phyloP scores from a whole-genome alignment of 805 yeast species.

The Starmera pachycereana region DNA sequence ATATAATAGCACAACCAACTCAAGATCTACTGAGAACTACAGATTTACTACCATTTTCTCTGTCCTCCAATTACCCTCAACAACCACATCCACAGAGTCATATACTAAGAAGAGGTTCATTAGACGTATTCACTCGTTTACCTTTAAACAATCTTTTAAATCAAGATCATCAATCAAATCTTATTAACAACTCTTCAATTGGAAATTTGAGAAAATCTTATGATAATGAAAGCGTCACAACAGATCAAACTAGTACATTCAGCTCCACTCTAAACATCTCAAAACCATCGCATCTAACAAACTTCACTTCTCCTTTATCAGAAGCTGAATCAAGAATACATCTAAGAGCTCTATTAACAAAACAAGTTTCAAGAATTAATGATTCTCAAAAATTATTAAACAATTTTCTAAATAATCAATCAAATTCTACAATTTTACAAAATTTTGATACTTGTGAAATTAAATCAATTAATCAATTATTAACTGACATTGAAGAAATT shows the following conservation, averaged over 20 bases:
- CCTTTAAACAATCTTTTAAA: no score
- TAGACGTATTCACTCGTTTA: background rate
- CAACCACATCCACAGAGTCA: background rate
- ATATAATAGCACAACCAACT: no score
- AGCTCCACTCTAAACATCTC: background rate
- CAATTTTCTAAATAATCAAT: background rate
- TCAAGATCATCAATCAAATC: no score
- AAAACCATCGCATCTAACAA: background rate
- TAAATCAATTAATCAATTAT: background rate
- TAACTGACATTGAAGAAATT: constrained; percentile 2
- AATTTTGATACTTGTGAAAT: background rate
- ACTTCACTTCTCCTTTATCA: background rate
- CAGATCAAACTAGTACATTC: background rate
- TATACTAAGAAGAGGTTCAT: background rate
- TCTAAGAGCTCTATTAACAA: background rate
- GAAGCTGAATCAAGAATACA: background rate
- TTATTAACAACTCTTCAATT: no score
- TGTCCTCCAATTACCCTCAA: background rate
- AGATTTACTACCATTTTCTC: background rate
- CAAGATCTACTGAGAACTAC: background rate
- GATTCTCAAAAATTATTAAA: background rate
- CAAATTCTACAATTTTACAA: no score
- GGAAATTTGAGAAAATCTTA: no score
- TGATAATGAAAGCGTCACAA: no score
- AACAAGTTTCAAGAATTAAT: background rate